These are phyloP conservation scores for Pyrenophora teres DNA, from an alignment of 2,329 filamentous ascomycete genomes.

Conservation along the genomic window DNA sequence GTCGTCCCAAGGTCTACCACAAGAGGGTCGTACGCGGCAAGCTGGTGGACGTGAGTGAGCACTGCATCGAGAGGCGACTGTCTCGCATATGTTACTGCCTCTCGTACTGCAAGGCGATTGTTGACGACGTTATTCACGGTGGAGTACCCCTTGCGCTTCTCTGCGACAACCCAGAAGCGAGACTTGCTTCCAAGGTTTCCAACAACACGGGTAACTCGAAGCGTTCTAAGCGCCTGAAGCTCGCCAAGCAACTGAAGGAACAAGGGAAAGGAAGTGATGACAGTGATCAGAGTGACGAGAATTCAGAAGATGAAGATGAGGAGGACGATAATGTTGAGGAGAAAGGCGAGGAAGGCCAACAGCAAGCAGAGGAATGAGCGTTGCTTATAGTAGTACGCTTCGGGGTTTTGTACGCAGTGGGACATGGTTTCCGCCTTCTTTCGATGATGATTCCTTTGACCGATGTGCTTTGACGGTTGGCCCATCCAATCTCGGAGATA, in stretches of 20 bases:
- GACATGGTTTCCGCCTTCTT: neutral
- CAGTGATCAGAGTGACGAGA: neutral
- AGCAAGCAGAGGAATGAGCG: no score
- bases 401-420: no score
- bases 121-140: slow-evolving; percentile 35
- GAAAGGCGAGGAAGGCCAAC: no score
- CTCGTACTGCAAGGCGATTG: slow-evolving; percentile 27
- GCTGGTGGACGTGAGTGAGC: slow-evolving; percentile 19
- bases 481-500: neutral
- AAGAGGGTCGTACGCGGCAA: slow-evolving; percentile 33
- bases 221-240: slow-evolving; percentile 17
- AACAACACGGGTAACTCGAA: slow-evolving; percentile 35
- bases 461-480: neutral
- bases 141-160: slow-evolving; percentile 31
- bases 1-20: slow-evolving; percentile 25
- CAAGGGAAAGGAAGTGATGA: neutral
- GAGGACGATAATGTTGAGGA: no score
- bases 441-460: neutral
- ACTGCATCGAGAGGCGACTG: slow-evolving; percentile 28
- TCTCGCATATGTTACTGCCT: slow-evolving; percentile 27
- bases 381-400: no score
- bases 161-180: slow-evolving; percentile 31
- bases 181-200: slow-evolving; percentile 24
- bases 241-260: slow-evolving; percentile 3
- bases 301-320: neutral